Evolutionary conservation across 2,329 filamentous ascomycete species (phyloP).

Genomic region (Hypoxylon sp.): DNA sequence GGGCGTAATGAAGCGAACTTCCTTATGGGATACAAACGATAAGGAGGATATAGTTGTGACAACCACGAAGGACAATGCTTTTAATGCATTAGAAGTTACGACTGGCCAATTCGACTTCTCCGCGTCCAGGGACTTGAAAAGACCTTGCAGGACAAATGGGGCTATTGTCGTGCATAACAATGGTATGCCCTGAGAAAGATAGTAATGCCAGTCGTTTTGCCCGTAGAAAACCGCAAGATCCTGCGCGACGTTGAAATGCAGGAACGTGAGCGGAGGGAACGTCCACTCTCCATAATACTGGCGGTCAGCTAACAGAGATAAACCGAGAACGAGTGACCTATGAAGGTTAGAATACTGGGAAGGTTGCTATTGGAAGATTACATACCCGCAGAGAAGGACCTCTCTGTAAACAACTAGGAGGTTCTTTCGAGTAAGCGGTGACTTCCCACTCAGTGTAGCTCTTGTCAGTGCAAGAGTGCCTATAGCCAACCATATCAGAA

Average conservation of each 20-base stretch:
- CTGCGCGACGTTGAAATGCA: constrained; percentile 91
- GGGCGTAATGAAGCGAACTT: constrained; percentile 96
- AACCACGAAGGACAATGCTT: constrained; percentile 71
- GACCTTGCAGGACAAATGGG: constrained; percentile 78
- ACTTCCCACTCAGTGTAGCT: constrained; percentile 58
- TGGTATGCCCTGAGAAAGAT: constrained; percentile 89
- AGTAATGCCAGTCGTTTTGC: constrained; percentile 91
- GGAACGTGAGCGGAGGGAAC: constrained; percentile 87
- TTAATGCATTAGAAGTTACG: constrained; percentile 61
- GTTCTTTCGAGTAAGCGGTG: constrained; percentile 61
- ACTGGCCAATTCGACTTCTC: constrained; percentile 55
- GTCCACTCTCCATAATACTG: constrained; percentile 89
- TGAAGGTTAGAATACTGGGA: constrained; percentile 25
- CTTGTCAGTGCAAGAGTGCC: constrained; percentile 66
- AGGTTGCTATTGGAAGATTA: constrained; percentile 31
- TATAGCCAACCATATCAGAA: constrained; percentile 85
- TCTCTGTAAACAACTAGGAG: constrained; percentile 73
- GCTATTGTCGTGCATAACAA: constrained; percentile 86
- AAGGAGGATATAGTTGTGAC: constrained; percentile 73
- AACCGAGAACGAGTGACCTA: constrained; percentile 68
- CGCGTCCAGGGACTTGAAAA: constrained; percentile 67
- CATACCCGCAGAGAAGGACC: constrained; percentile 71
- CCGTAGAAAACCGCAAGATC: constrained; percentile 95
- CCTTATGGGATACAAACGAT: constrained; percentile 91
- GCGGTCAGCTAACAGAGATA: constrained; percentile 79